Base-by-base conservation (phyloP, 805 yeast genomes). In the Nakazawaea peltata region DNA sequence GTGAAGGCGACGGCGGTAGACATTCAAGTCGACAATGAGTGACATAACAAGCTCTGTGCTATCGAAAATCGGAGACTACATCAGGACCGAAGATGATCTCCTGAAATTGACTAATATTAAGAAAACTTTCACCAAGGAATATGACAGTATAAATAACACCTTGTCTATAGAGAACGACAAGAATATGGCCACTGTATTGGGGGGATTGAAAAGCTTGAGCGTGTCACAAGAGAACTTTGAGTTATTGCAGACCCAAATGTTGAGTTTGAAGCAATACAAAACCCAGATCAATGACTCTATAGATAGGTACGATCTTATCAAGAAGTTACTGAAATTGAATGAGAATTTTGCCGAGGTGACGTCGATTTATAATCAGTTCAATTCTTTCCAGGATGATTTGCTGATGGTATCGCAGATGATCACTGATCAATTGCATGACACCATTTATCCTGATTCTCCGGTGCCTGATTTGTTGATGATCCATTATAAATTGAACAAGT, bases 321-420 rank as follows among this genome's bases (percentile, higher is more conserved):
- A 75, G 50, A 67, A 69, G 40, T 73, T 86, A 41, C 74, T 94
- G 0, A 64, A 63, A 18, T 69, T 81, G 4, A 78, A 83, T 52
- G 81, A 80, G 44, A 81, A 79, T 44, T 77, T 90, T 52, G 72
- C 69, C 32, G 80, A 77, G 45, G 83, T 85, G 7, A 74, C 77
- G 27, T 59, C 65, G 44, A 73, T 87, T 21, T 77, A 78, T 41
- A 64, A 69, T 26, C 81, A 73, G 41, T 79, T 88, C 41, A 56
- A 70, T 17, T 60, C 69, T 15, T 74, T 81, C 56, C 65, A 70
- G 22, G 56, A 64, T 7, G 66, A 74, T 27, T 55, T 80, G 17
- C 61, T 63, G 12, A 55, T 61, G 10, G 58, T 88, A 12, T 71
- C 74, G 41, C 50, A 51, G 10, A 46, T 81, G 54, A 65, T 88